These are phyloP conservation scores for Fusarium protoensiforme DNA, from an alignment of 2,329 filamentous ascomycete species.

Conservation along the genomic window DNA sequence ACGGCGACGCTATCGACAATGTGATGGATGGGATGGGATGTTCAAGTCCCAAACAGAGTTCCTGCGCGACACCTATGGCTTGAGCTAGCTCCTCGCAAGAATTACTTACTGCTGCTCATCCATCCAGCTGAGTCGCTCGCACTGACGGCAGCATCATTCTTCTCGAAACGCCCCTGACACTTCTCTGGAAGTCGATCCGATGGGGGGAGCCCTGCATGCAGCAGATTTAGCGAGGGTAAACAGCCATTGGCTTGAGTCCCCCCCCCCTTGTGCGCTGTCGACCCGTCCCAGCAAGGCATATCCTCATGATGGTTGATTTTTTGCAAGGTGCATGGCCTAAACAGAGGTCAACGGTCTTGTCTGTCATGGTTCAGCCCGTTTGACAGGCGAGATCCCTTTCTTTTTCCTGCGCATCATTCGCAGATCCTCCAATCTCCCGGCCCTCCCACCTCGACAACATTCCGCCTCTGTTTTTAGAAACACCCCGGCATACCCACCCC, in stretches of 20 bases:
- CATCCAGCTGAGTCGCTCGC: constrained; percentile 12
- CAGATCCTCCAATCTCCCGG: constrained; percentile 40
- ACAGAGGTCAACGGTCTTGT: constrained; percentile 5
- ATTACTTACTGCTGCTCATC: background rate
- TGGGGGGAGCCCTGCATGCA: constrained; percentile 25
- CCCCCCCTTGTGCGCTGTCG: constrained; percentile 13
- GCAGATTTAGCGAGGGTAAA: constrained; percentile 21
- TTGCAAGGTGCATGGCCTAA: constrained; percentile 14
- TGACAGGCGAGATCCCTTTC: constrained; percentile 25
- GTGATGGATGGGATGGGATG: background rate
- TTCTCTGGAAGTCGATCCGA: constrained; percentile 34
- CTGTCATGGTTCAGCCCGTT: background rate
- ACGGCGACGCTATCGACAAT: constrained; percentile 25
- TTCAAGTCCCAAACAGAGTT: constrained; percentile 4
- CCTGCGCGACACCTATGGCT: background rate
- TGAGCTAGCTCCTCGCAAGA: background rate
- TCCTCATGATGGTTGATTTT: constrained; percentile 15
- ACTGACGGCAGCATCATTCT: constrained; percentile 8
- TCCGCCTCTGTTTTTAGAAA: constrained; percentile 40
- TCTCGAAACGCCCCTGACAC: constrained; percentile 34
- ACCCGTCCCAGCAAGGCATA: constrained; percentile 27
- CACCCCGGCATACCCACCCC: constrained; percentile 21
- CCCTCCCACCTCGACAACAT: constrained; percentile 19
- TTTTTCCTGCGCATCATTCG: constrained; percentile 26
- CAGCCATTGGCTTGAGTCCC: constrained; percentile 17